Evolutionary conservation across 345 rosid species (phyloP).

Genomic region (Eucalyptus lansdowneana): DNA sequence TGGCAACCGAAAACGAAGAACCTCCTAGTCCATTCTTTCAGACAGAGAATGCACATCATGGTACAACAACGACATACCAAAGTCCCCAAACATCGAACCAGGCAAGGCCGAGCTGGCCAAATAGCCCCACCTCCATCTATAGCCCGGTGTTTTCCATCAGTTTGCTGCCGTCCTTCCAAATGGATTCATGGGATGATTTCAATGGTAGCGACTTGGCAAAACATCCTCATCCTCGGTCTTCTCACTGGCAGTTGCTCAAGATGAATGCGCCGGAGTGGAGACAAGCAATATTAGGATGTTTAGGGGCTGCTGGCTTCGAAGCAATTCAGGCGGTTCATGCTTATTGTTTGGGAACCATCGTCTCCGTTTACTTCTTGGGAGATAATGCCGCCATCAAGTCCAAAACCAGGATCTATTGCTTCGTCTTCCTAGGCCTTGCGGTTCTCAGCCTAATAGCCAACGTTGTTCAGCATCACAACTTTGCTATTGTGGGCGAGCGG

Average conservation of each 20-base stretch:
- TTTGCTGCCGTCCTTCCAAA: background rate
- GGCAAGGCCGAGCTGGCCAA: conserved; percentile 4
- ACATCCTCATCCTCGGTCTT: background rate
- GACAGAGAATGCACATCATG: background rate
- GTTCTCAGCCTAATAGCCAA: conserved; percentile 17
- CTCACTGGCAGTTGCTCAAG: conserved; percentile 16
- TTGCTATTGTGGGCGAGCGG: conserved; percentile 31
- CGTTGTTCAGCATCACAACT: conserved; percentile 36
- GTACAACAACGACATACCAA: background rate
- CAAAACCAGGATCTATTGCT: conserved; percentile 11
- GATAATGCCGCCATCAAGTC: conserved; percentile 16
- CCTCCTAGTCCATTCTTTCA: background rate
- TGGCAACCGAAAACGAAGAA: background rate
- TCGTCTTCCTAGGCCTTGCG: conserved; percentile 22
- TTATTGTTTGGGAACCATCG: conserved; percentile 22
- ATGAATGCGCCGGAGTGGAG: conserved; percentile 39
- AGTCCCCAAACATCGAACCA: background rate
- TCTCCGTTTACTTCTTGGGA: conserved; percentile 22
- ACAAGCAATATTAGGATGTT: conserved; percentile 19
- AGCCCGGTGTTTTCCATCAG: conserved; percentile 17
- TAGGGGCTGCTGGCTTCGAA: conserved; percentile 26
- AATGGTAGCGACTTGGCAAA: background rate
- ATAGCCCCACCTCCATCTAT: conserved; percentile 9
- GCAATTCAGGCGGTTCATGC: conserved; percentile 22
- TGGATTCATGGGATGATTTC: background rate